These are phyloP conservation scores for Xylariales sp. DNA, from an alignment of 2,329 filamentous ascomycete species.

Conservation along the genomic window DNA sequence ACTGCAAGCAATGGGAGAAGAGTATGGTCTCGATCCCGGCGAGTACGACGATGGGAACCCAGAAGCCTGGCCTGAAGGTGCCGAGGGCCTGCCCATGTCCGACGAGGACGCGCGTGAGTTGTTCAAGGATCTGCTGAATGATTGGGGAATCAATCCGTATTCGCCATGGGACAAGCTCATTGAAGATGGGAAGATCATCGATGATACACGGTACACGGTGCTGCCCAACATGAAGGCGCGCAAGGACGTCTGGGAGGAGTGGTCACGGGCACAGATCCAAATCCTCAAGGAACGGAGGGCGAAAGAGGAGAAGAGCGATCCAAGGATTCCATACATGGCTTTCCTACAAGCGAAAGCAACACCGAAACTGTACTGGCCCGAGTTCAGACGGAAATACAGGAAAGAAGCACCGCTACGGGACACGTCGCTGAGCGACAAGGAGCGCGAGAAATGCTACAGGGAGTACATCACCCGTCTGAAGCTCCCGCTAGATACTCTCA, in stretches of 20 bases:
- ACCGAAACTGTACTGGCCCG: slow-evolving; percentile 93
- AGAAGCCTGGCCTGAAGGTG: slow-evolving; percentile 64
- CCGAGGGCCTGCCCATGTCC: slow-evolving; percentile 65
- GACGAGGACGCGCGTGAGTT: slow-evolving; percentile 71
- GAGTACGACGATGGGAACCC: slow-evolving; percentile 66
- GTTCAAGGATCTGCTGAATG: slow-evolving; percentile 82
- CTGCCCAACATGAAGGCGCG: slow-evolving; percentile 76
- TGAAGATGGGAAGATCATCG: slow-evolving; percentile 73
- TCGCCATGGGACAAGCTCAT: slow-evolving; percentile 87
- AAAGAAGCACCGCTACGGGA: slow-evolving; percentile 80
- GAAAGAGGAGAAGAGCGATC: slow-evolving; percentile 75
- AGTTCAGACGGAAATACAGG: slow-evolving; percentile 88
- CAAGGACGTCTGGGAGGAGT: slow-evolving; percentile 77
- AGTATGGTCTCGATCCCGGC: slow-evolving; percentile 73
- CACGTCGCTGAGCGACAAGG: slow-evolving; percentile 64
- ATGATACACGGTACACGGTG: slow-evolving; percentile 83
- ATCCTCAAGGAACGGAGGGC: slow-evolving; percentile 67
- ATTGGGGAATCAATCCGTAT: slow-evolving; percentile 79
- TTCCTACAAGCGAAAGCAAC: slow-evolving; percentile 80
- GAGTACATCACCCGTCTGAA: slow-evolving; percentile 67
- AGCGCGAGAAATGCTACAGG: slow-evolving; percentile 74
- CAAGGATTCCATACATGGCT: slow-evolving; percentile 73
- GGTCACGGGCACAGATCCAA: slow-evolving; percentile 74
- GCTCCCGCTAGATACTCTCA: slow-evolving; percentile 60
- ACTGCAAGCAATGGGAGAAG: slow-evolving; percentile 79